phyloP scores from a whole-genome alignment of 1,284 basidiomycete species.

The Amylostereum chailletii region DNA sequence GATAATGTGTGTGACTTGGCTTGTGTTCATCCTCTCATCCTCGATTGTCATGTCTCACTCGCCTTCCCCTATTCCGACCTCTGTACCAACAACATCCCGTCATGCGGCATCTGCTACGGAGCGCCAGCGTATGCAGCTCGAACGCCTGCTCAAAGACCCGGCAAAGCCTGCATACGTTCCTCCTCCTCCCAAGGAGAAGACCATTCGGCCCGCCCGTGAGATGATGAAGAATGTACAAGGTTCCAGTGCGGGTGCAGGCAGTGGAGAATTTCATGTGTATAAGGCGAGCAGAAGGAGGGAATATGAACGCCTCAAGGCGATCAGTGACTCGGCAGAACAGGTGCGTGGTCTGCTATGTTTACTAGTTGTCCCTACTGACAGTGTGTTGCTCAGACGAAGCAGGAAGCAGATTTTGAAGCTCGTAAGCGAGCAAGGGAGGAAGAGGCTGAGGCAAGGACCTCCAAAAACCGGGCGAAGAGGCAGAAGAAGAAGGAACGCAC shows the following conservation, averaged over 20 bases:
- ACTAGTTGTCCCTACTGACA: not conserved
- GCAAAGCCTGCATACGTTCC: conserved; percentile 74
- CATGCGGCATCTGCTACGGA: conserved; percentile 70
- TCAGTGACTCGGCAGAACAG: conserved; percentile 78
- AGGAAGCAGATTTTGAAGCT: conserved; percentile 56
- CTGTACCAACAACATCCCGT: conserved; percentile 22
- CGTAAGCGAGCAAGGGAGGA: conserved; percentile 59
- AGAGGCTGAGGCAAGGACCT: conserved; percentile 75
- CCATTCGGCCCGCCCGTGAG: conserved; percentile 72
- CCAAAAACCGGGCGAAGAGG: conserved; percentile 86
- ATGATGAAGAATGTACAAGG: conserved; percentile 99
- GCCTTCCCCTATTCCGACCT: conserved; percentile 21
- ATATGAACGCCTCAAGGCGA: conserved; percentile 87
- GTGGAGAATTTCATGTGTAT: conserved; percentile 97
- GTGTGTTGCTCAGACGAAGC: conserved; percentile 43
- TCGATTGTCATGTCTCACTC: conserved; percentile 14
- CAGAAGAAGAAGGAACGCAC: conserved; percentile 80
- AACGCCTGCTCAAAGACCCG: conserved; percentile 82
- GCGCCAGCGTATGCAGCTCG: conserved; percentile 69
- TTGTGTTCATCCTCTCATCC: not conserved
- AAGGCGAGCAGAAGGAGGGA: conserved; percentile 91
- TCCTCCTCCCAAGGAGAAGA: conserved; percentile 67
- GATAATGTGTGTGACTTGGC: too few species aligned
- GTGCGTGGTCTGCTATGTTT: conserved; percentile 32
- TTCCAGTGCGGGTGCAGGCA: conserved; percentile 87